Conservation (phyloP, 1,284 basidiomycete genomes). For the Coriolopsis trogii region DNA sequence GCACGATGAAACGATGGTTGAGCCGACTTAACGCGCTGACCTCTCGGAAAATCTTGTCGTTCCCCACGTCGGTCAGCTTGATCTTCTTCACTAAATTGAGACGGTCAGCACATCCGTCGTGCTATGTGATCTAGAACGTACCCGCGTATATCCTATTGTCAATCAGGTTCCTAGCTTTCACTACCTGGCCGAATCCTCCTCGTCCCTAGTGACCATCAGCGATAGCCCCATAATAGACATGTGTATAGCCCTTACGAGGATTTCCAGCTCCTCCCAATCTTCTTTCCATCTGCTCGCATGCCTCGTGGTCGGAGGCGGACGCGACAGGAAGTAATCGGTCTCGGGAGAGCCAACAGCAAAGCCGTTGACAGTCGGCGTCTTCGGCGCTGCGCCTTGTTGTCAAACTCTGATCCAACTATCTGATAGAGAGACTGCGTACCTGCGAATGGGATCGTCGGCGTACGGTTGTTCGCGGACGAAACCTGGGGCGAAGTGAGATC, state of each 20-base stretch:
- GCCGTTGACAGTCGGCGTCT: slow-evolving; percentile 47
- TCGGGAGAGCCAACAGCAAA: slow-evolving; percentile 56
- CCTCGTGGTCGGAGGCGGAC: slow-evolving; percentile 43
- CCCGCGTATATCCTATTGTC: slow-evolving; percentile 76
- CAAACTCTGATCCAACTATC: background rate
- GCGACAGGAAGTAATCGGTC: slow-evolving; percentile 55
- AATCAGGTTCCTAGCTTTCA: slow-evolving; percentile 89
- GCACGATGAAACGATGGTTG: slow-evolving; percentile 91
- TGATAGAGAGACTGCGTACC: slow-evolving; percentile 27
- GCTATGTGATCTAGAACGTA: too few species aligned
- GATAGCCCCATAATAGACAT: background rate
- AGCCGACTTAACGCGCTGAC: slow-evolving; percentile 88
- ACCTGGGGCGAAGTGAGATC: slow-evolving; percentile 37
- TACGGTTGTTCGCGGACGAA: slow-evolving; percentile 23
- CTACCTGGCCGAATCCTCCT: slow-evolving; percentile 92
- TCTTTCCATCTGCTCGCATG: slow-evolving; percentile 79
- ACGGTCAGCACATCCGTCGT: background rate
- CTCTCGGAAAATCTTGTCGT: slow-evolving; percentile 91
- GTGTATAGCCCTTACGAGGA: slow-evolving; percentile 50
- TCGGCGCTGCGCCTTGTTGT: slow-evolving; percentile 38
- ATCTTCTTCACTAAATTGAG: slow-evolving; percentile 77
- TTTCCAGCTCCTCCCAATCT: slow-evolving; percentile 82
- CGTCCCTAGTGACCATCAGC: slow-evolving; percentile 70
- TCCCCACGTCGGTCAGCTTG: slow-evolving; percentile 76
- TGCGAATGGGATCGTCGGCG: slow-evolving; percentile 38